A percentile compares a stretch with the other conserved stretches of the same genome.
Evolutionary conservation across 2,329 filamentous ascomycete genomes (phyloP).

Genomic region (Aspergillus ustus): DNA sequence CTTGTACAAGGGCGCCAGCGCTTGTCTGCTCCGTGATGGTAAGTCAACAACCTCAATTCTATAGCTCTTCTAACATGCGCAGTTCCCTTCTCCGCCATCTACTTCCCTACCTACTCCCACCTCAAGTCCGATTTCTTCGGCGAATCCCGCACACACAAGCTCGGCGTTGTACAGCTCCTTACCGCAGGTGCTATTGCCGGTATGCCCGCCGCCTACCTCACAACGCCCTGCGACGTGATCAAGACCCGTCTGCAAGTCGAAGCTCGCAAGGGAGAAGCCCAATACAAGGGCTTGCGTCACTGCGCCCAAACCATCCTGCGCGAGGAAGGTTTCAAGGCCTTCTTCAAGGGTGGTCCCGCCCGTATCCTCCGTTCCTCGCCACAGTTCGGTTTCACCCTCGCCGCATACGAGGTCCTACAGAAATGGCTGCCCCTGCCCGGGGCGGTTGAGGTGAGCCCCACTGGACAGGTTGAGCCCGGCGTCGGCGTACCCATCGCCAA

Average conservation of each 20-base stretch:
- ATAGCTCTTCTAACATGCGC: background rate
- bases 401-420: slow-evolving; percentile 91
- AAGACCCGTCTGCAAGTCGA: slow-evolving; percentile 98
- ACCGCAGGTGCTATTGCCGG: slow-evolving; percentile 92
- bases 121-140: slow-evolving; percentile 93
- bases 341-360: slow-evolving; percentile 98
- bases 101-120: slow-evolving; percentile 96
- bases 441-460: slow-evolving; percentile 55
- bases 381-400: slow-evolving; percentile 97
- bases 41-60: slow-evolving; percentile 27
- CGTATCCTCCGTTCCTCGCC: slow-evolving; percentile 94
- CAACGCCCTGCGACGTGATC: slow-evolving; percentile 97
- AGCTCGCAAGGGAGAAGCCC: slow-evolving; percentile 89
- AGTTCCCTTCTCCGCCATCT: slow-evolving; percentile 97
- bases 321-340: slow-evolving; percentile 92
- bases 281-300: slow-evolving; percentile 86
- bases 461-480: slow-evolving; percentile 66
- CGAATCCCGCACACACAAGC: slow-evolving; percentile 82
- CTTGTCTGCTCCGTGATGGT: slow-evolving; percentile 86
- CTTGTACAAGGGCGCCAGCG: slow-evolving; percentile 94
- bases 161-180: slow-evolving; percentile 87
- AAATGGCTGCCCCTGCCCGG: slow-evolving; percentile 79
- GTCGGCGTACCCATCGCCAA: slow-evolving; percentile 67
- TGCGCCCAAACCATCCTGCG: slow-evolving; percentile 80
- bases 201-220: slow-evolving; percentile 92